Evolutionary conservation across 352 stramenopile species (phyloP).

Genomic region (Phytophthora gonapodyides): DNA sequence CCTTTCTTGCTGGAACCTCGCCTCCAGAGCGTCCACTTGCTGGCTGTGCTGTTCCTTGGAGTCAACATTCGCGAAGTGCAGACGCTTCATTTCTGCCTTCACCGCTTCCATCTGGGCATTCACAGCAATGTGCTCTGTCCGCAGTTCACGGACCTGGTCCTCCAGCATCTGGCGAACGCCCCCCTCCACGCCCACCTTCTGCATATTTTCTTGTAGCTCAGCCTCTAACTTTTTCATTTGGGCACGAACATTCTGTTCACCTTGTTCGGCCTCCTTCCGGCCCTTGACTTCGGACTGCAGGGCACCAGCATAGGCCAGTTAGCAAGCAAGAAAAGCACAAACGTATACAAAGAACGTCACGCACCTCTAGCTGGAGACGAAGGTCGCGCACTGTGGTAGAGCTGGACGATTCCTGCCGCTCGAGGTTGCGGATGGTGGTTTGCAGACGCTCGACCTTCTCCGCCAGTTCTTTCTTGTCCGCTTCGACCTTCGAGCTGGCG

Average conservation of each 20-base stretch:
- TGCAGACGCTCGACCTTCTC: conserved; percentile 69
- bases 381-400: conserved; percentile 52
- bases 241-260: conserved; percentile 36
- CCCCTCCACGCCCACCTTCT: conserved; percentile 61
- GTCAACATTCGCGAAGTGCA: conserved; percentile 48
- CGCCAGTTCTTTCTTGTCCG: conserved; percentile 67
- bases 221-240: conserved; percentile 53
- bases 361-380: conserved; percentile 53
- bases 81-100: conserved; percentile 68
- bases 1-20: conserved; percentile 47
- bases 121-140: conserved; percentile 75
- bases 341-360: not conserved
- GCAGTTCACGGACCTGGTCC: conserved; percentile 68
- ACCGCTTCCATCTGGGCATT: conserved; percentile 83
- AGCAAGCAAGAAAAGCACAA: conserved; percentile 8
- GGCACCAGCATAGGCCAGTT: conserved; percentile 4
- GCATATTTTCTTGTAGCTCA: conserved; percentile 56
- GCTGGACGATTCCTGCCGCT: conserved; percentile 56
- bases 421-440: conserved; percentile 47
- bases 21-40: conserved; percentile 41
- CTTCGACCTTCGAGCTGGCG: conserved; percentile 65
- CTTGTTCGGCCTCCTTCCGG: conserved; percentile 39
- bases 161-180: conserved; percentile 78
- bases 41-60: conserved; percentile 41
- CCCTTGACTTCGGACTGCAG: conserved; percentile 34